Base-by-base conservation (phyloP, 805 yeast genomes). In the Pichia nanzhaoensis region DNA sequence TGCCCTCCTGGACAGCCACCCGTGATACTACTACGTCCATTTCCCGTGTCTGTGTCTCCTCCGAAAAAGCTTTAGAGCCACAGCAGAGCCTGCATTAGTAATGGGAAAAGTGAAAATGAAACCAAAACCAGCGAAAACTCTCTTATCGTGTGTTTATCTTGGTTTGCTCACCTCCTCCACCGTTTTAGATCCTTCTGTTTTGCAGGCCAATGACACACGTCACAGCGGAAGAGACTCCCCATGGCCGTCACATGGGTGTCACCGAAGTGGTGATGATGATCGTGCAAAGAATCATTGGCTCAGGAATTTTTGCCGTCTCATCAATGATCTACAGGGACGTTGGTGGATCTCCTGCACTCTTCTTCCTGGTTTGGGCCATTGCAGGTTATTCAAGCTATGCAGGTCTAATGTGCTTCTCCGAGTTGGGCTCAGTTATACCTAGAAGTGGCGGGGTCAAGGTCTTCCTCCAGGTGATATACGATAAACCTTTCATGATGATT, bases 281-380 rank as follows among this genome's bases (percentile, higher is more conserved):
- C 53, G 70, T 84, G 6, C 77, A 86, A 14, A 66, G 90, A 48
- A 84, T 84, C 35, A 66, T 84, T 12, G 93, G 95, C 0, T 80
- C 89, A 0, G 93, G 93, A 0, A 83, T 84, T 8, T 81, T 84
- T 65, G 82, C 89, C 7, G 76, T 81, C 1, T 82, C 90, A 0
- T 74, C 84, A 17, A 75, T 81, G 21, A 75, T 84, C 27, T 81
- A 76, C 55, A 72, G 71, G 37, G 83, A 81, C 51, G 76, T 78
- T 53, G 90, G 90, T 21, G 81, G 86, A 13, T 80, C 84, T 9
- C 77, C 81, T 2, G 62, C 70, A 18, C 54, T 82, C 30, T 84
- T 82, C 57, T 73, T 82, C 39, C 47, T 67, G 0, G 74, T 84
- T 1, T 84, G 93, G 93, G 27, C 70, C 2, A 56, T 80, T 10